These are phyloP conservation scores for carrot (Daucus carota) DNA, from an alignment of 129 eudicot species.

Conservation along the genomic window DH1_v3.0 NC_030381.2:38986001-38986500, in stretches of 20 bases:
- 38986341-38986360: not conserved
- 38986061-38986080: too few relatives aligned
- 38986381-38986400: conserved; percentile 3
- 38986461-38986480: not conserved
- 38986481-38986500: too few relatives aligned
- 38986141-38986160: not conserved
- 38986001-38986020: not conserved
- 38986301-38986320: not conserved
- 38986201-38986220: not conserved
- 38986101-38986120: conserved; percentile 4
- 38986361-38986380: not conserved
- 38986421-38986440: not conserved
- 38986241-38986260: not conserved
- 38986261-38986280: not conserved
- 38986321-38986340: not conserved
- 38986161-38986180: not conserved
- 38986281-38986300: not conserved
- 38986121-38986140: conserved; percentile 9
- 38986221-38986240: not conserved
- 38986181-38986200: not conserved
- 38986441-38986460: not conserved
- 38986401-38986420: not conserved
- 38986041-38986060: not conserved
- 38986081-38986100: not conserved
- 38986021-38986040: not conserved